phyloP scores from a whole-genome alignment of 305 asterid species.

The Fraxinus dipetala region DNA sequence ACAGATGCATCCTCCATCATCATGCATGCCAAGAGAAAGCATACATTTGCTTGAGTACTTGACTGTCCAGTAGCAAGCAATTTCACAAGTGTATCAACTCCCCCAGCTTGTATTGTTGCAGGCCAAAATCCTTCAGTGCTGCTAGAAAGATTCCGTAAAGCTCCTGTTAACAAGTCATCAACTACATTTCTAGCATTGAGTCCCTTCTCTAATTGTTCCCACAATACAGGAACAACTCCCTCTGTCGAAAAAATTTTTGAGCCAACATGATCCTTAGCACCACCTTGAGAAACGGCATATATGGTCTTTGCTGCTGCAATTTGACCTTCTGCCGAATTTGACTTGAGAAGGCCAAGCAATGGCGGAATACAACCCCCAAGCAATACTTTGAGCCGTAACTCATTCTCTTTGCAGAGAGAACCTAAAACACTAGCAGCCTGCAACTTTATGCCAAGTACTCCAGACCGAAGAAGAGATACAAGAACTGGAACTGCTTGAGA shows the following conservation, averaged over 20 bases:
- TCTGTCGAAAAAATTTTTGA: conserved; percentile 97
- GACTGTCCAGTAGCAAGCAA: conserved; percentile 81
- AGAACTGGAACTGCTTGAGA: conserved; percentile 99
- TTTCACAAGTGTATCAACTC: conserved; percentile 86
- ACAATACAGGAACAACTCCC: conserved; percentile 94
- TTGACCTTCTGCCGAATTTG: conserved; percentile 87
- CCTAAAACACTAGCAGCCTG: conserved; percentile 92
- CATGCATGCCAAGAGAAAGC: conserved; percentile 95
- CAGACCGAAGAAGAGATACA: conserved; percentile 86
- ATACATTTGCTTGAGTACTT: conserved; percentile 91
- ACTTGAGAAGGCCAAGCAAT: conserved; percentile 94
- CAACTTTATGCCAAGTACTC: conserved; percentile 83
- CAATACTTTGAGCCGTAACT: conserved; percentile 85
- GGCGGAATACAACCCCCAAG: conserved; percentile 99
- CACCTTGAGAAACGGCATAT: conserved; percentile 97
- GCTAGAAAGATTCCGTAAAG: conserved; percentile 79
- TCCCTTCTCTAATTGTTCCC: conserved; percentile 91
- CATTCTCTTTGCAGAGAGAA: conserved; percentile 95
- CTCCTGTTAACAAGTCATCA: conserved; percentile 85
- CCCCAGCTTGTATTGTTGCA: conserved; percentile 78
- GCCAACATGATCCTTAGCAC: conserved; percentile 92
- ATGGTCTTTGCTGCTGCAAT: conserved; percentile 96
- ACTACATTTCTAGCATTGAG: conserved; percentile 83
- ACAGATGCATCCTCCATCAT: conserved; percentile 97
- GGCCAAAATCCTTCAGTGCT: conserved; percentile 99